Evolutionary conservation across 305 asterid species (phyloP).

Genomic region (Fraxinus sp.): DNA sequence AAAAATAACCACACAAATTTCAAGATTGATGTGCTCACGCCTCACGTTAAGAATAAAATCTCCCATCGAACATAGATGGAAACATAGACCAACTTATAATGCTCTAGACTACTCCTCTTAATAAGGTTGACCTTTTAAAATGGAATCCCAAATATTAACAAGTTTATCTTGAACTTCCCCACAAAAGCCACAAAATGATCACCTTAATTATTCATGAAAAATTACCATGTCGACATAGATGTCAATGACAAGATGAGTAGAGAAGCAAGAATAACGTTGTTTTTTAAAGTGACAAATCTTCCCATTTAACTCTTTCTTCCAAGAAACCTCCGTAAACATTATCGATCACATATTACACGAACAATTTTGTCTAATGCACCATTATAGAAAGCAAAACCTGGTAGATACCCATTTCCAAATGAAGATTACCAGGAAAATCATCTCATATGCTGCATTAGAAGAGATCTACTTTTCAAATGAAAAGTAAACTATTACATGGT

Average conservation of each 20-base stretch:
- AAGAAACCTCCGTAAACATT: not conserved
- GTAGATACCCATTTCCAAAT: not conserved
- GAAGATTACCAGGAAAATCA: not conserved
- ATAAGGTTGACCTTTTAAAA: no score
- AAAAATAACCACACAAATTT: no score
- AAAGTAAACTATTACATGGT: not conserved
- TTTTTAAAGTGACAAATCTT: not conserved
- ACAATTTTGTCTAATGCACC: not conserved
- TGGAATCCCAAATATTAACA: no score
- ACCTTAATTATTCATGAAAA: not conserved
- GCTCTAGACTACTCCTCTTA: not conserved
- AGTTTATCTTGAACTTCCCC: not conserved
- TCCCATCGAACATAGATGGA: not conserved
- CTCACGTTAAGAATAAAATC: not conserved
- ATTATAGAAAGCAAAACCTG: not conserved
- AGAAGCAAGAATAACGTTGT: not conserved
- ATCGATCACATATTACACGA: not conserved
- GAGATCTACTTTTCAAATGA: not conserved
- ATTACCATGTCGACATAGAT: not conserved
- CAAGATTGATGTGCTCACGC: no score
- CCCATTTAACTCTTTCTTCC: not conserved
- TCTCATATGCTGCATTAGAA: not conserved
- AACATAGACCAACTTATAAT: not conserved
- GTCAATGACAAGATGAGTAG: not conserved
- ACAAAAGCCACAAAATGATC: not conserved